These are phyloP conservation scores for Paracoccidioides lutzii DNA, from an alignment of 2,329 filamentous ascomycete genomes.

Conservation along the genomic window DNA sequence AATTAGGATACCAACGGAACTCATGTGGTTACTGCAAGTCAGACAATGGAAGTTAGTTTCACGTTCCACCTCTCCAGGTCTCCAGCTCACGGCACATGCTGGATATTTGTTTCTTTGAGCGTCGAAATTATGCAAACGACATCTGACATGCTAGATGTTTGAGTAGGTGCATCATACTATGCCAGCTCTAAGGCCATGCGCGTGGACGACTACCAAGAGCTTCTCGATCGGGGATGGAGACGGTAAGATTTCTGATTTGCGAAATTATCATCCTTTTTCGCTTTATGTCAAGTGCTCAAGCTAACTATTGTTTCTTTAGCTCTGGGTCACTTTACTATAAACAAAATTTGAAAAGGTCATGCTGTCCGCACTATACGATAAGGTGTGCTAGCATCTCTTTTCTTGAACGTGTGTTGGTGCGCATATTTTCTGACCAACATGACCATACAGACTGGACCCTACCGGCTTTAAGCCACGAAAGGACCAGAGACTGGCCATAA, in stretches of 20 bases:
- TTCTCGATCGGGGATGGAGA: conserved; percentile 39
- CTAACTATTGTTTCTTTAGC: conserved; percentile 17
- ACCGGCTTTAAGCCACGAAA: conserved; percentile 31
- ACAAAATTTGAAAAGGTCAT: conserved; percentile 55
- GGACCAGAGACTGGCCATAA: conserved; percentile 36
- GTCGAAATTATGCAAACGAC: background rate
- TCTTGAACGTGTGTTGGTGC: background rate
- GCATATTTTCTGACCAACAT: background rate
- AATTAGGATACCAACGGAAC: conserved; percentile 34
- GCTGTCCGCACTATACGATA: conserved; percentile 68
- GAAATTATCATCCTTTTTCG: conserved; percentile 3
- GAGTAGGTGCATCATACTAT: conserved; percentile 34
- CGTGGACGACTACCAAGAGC: conserved; percentile 35
- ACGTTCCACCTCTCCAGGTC: conserved; percentile 13
- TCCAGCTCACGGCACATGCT: background rate
- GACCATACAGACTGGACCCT: conserved; percentile 27
- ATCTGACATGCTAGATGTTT: background rate
- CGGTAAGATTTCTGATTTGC: conserved; percentile 22
- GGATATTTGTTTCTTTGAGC: background rate
- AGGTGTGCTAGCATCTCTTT: conserved; percentile 21
- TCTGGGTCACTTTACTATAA: conserved; percentile 39
- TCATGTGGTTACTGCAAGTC: conserved; percentile 39
- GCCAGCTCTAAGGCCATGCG: conserved; percentile 32
- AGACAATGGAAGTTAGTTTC: conserved; percentile 32
- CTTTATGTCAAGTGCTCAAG: background rate